phyloP scores from a whole-genome alignment of 2,329 filamentous ascomycete genomes.

The Penicillium vulpinum region DNA sequence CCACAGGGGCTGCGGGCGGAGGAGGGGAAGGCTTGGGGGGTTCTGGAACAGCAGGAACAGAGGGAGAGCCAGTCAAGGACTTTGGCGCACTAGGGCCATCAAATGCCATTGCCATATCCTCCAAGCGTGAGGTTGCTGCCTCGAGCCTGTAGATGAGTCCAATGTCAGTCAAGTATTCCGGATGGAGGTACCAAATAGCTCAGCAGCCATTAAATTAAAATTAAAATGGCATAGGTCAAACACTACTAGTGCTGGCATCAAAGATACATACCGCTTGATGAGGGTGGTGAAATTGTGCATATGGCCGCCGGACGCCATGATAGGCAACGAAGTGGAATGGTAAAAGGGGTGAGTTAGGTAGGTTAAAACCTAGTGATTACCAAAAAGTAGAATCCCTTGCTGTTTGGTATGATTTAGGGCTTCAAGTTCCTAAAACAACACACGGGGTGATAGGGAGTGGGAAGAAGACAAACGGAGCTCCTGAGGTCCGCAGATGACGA shows the following conservation, averaged over 20 bases:
- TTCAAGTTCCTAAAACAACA: conserved; percentile 1
- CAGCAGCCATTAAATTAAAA: not conserved
- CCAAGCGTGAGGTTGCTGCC: conserved; percentile 90
- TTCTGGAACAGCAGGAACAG: conserved; percentile 26
- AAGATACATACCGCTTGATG: conserved; percentile 81
- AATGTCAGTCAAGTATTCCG: conserved; percentile 32
- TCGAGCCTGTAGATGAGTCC: conserved; percentile 73
- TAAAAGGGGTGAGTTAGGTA: not conserved
- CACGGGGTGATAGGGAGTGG: conserved; percentile 5
- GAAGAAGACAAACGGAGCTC: conserved; percentile 18
- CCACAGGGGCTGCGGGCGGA: conserved; percentile 49
- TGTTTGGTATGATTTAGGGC: not conserved
- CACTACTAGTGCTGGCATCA: not conserved
- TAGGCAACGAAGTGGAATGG: conserved; percentile 19
- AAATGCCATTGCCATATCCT: conserved; percentile 85
- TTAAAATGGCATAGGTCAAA: not conserved
- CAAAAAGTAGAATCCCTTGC: not conserved
- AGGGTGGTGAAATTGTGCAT: conserved; percentile 97
- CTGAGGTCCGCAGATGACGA: conserved; percentile 20
- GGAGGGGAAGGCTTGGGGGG: conserved; percentile 38
- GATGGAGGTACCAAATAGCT: not conserved
- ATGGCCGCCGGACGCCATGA: conserved; percentile 70
- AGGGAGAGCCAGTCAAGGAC: conserved; percentile 29
- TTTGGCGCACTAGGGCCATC: conserved; percentile 50
- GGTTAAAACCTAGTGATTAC: not conserved